phyloP scores from a whole-genome alignment of 2,329 filamentous ascomycete species.

The Sordariomycetes sp. region DNA sequence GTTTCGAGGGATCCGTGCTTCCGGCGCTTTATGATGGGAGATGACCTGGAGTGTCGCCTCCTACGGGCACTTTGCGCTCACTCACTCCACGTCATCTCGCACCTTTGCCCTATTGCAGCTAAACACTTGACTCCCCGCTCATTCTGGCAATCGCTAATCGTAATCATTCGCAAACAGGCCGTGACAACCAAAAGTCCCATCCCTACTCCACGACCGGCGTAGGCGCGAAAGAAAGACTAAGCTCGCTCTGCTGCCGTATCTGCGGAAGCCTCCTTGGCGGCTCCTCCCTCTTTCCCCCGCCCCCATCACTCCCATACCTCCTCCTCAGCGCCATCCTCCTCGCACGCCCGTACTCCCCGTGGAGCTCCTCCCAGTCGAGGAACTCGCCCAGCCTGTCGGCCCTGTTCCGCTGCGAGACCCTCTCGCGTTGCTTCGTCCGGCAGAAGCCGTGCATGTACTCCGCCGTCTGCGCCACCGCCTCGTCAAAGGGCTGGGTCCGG shows the following conservation, averaged over 20 bases:
- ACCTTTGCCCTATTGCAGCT: no score
- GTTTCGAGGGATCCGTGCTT: no score
- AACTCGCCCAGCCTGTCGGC: neutral
- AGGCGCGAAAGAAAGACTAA: neutral
- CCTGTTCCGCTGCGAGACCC: neutral
- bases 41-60: no score
- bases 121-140: neutral
- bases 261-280: neutral
- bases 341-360: neutral
- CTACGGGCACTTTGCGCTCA: no score
- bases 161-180: neutral
- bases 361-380: slow-evolving; percentile 1
- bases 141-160: neutral
- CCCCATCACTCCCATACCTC: neutral
- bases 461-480: slow-evolving; percentile 90
- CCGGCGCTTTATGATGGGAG: no score
- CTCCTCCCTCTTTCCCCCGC: neutral
- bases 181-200: neutral
- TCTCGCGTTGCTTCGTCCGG: slow-evolving; percentile 22
- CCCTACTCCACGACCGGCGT: neutral
- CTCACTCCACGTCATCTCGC: no score
- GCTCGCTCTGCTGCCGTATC: neutral
- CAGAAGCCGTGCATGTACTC: slow-evolving; percentile 19
- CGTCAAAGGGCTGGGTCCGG: slow-evolving; percentile 87
- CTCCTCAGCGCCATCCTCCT: neutral